phyloP scores from a whole-genome alignment of 352 stramenopile genomes.

The Phytophthora cryptogea region DNA sequence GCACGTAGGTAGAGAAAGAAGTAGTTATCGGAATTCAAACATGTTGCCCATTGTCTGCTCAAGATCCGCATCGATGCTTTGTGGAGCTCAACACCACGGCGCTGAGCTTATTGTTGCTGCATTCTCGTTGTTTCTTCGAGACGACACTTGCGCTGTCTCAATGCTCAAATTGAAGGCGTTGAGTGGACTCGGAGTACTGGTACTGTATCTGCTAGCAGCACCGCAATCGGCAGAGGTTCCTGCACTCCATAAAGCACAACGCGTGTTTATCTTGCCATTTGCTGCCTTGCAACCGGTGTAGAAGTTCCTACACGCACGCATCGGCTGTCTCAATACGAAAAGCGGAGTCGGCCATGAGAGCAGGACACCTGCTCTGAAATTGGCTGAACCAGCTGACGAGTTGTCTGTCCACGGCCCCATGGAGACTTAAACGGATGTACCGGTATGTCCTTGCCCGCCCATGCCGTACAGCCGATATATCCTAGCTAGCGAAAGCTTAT shows the following conservation, averaged over 20 bases:
- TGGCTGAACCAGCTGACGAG: slow-evolving; percentile 26
- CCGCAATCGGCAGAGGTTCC: slow-evolving; percentile 8
- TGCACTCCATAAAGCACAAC: slow-evolving; percentile 30
- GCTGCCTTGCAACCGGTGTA: slow-evolving; percentile 1
- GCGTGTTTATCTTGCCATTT: slow-evolving; percentile 27
- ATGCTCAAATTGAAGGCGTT: slow-evolving; percentile 1
- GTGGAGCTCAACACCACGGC: slow-evolving; percentile 2
- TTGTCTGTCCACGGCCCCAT: slow-evolving; percentile 8
- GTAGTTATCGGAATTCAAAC: not conserved
- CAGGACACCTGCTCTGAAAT: slow-evolving; percentile 22
- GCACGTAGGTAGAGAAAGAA: slow-evolving; percentile 28
- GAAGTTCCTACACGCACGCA: slow-evolving; percentile 19
- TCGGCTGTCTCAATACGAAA: slow-evolving; percentile 27
- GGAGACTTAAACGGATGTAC: slow-evolving; percentile 10
- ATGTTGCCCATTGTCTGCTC: not conserved
- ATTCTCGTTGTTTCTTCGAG: slow-evolving; percentile 12
- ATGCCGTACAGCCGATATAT: slow-evolving; percentile 24
- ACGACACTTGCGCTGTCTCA: slow-evolving; percentile 26
- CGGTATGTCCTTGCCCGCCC: slow-evolving; percentile 8
- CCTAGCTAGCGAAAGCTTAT: slow-evolving; percentile 15
- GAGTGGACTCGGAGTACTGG: not conserved
- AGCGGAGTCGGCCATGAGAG: slow-evolving; percentile 19
- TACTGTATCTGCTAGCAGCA: not conserved
- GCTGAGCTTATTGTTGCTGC: not conserved
- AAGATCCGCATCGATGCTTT: slow-evolving; percentile 1